Evolutionary conservation across 139 green algal species (phyloP).

Genomic region (Closterium sp.): DNA sequence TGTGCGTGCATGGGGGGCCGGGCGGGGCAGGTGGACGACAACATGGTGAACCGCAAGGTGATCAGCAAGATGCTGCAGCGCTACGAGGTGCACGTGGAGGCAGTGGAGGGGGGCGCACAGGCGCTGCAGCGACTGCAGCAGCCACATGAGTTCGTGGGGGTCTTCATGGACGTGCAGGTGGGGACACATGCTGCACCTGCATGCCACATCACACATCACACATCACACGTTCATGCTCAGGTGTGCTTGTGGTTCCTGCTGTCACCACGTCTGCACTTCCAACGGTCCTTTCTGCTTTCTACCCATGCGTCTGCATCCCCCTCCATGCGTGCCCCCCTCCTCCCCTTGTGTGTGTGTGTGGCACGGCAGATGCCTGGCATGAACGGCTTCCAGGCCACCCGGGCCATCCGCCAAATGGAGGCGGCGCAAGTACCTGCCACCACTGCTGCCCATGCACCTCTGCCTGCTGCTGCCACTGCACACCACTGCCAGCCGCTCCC

Average conservation of each 20-base stretch:
- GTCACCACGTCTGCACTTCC: not conserved
- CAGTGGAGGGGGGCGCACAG: conserved; percentile 18
- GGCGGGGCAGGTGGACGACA: conserved; percentile 43
- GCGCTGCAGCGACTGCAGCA: conserved; percentile 17
- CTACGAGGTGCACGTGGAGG: conserved; percentile 32
- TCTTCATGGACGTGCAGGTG: conserved; percentile 50
- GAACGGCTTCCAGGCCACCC: conserved; percentile 24
- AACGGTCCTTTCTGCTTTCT: not conserved
- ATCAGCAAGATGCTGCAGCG: conserved; percentile 46
- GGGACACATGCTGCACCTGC: not conserved
- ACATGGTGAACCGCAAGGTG: conserved; percentile 53
- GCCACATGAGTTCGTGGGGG: conserved; percentile 25
- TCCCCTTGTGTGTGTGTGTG: not conserved
- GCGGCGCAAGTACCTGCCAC: not conserved
- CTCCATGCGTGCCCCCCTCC: not conserved
- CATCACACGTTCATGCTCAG: not conserved
- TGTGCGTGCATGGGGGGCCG: not conserved
- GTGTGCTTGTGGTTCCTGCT: not conserved
- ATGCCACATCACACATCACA: not conserved
- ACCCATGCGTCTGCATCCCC: not conserved
- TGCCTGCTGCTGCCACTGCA: not conserved
- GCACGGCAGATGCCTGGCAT: conserved; percentile 16
- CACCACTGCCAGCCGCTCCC: not conserved
- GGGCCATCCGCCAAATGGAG: not conserved
- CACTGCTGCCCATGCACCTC: not conserved